A percentile compares a stretch with the other conserved stretches of the same genome.
Evolutionary conservation across 805 yeast genomes (phyloP).

Genomic region (Starmerella cellae): DNA sequence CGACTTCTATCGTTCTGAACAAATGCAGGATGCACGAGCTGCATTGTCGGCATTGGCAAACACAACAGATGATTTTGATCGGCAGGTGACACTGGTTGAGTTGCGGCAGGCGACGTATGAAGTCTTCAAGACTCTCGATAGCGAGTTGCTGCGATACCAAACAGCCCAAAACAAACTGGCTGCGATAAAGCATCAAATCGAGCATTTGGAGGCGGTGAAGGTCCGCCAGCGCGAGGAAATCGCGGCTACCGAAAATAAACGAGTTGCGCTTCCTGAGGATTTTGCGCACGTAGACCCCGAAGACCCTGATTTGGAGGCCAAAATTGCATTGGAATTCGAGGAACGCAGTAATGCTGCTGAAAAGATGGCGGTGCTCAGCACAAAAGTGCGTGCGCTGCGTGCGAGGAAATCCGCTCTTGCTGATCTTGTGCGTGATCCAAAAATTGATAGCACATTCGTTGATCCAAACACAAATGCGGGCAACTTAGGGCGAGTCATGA

Average conservation of each 20-base stretch:
- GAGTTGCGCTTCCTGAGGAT: background rate
- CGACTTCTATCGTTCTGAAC: no score
- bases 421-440: conserved; percentile 1
- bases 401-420: background rate
- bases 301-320: conserved; percentile 3
- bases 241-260: background rate
- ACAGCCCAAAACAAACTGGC: conserved; percentile 2
- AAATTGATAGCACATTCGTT: background rate
- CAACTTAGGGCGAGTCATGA: background rate
- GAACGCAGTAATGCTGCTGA: background rate
- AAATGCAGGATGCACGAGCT: background rate
- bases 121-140: background rate
- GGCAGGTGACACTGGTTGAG: background rate
- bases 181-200: background rate
- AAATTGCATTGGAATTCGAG: conserved; percentile 3
- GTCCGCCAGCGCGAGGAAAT: background rate
- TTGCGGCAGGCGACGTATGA: conserved; percentile 4
- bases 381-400: background rate
- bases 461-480: background rate
- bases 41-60: background rate
- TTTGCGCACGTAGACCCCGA: background rate
- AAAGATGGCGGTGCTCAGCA: background rate
- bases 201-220: background rate
- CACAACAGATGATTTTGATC: background rate
- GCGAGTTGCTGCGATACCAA: background rate